A percentile compares a stretch with the other conserved stretches of the same genome.
Evolutionary conservation across 2,329 filamentous ascomycete species (phyloP).

Genomic region (Beauveria sp.): DNA sequence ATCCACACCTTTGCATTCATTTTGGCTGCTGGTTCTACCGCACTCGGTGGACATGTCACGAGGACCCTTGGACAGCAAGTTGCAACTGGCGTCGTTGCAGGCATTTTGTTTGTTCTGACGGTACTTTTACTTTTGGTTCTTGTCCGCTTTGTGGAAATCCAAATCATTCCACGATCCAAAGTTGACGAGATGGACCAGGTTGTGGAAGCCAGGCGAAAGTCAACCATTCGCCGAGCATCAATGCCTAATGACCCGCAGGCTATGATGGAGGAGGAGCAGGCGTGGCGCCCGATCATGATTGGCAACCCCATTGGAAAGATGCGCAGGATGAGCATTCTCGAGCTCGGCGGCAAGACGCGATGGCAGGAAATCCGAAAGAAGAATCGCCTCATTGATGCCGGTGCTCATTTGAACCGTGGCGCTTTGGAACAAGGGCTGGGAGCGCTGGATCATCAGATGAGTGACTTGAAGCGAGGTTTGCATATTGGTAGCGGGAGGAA

Average conservation of each 20-base stretch:
- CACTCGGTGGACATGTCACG: slow-evolving; percentile 59
- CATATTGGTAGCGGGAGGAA: slow-evolving; percentile 22
- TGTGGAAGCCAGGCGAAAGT: slow-evolving; percentile 41
- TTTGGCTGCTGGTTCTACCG: slow-evolving; percentile 60
- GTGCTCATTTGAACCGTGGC: slow-evolving; percentile 28
- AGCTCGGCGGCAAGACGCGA: slow-evolving; percentile 58
- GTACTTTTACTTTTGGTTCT: slow-evolving; percentile 54
- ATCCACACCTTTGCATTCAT: slow-evolving; percentile 64
- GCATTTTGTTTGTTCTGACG: slow-evolving; percentile 58
- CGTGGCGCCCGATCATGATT: slow-evolving; percentile 64
- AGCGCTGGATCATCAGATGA: slow-evolving; percentile 30
- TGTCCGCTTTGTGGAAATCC: slow-evolving; percentile 56
- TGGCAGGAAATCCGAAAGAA: slow-evolving; percentile 65
- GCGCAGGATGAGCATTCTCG: slow-evolving; percentile 63
- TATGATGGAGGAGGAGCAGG: slow-evolving; percentile 42
- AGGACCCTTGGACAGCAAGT: slow-evolving; percentile 58
- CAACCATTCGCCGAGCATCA: slow-evolving; percentile 37
- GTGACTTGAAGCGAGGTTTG: slow-evolving; percentile 26
- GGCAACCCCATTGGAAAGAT: slow-evolving; percentile 63
- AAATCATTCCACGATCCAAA: slow-evolving; percentile 59
- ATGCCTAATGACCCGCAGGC: slow-evolving; percentile 31
- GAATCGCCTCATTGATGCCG: slow-evolving; percentile 48
- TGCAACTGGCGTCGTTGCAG: slow-evolving; percentile 61
- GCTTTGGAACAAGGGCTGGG: slow-evolving; percentile 28
- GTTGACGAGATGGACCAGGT: slow-evolving; percentile 46